phyloP scores from a whole-genome alignment of 2,329 filamentous ascomycete species.

The Aspergillus phoenicis region DNA sequence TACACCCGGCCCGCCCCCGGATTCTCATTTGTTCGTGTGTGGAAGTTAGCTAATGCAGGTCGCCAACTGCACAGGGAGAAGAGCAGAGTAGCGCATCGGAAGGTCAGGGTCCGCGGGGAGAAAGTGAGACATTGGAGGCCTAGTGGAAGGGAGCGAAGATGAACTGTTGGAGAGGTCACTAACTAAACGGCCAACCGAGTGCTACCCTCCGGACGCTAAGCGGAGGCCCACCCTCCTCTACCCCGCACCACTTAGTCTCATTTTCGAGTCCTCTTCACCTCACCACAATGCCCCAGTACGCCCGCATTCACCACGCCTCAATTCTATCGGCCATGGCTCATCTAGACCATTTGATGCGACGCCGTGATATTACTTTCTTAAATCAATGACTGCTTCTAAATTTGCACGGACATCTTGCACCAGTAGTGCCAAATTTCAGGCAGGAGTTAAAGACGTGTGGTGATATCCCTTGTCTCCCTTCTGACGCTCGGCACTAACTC shows the following conservation, averaged over 20 bases:
- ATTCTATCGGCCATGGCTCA: not conserved
- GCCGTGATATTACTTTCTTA: not conserved
- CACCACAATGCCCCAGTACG: not conserved
- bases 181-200: not conserved
- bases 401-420: not conserved
- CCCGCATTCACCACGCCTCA: not conserved
- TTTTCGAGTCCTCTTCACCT: not conserved
- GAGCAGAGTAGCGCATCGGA: not conserved
- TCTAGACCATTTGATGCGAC: not conserved
- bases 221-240: not conserved
- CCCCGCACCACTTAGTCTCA: not conserved
- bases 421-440: not conserved
- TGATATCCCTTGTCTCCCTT: not conserved
- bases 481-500: no score
- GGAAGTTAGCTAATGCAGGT: not conserved
- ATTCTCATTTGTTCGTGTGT: conserved; percentile 26
- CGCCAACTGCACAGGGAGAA: no score
- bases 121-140: not conserved
- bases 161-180: not conserved
- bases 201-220: not conserved
- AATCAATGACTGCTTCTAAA: not conserved
- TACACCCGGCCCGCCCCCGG: conserved; percentile 25
- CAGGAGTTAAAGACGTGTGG: not conserved
- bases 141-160: not conserved
- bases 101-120: not conserved